Evolutionary conservation across 108 stramenopile species (phyloP).

Genomic region (Fragilaria radians): DNA sequence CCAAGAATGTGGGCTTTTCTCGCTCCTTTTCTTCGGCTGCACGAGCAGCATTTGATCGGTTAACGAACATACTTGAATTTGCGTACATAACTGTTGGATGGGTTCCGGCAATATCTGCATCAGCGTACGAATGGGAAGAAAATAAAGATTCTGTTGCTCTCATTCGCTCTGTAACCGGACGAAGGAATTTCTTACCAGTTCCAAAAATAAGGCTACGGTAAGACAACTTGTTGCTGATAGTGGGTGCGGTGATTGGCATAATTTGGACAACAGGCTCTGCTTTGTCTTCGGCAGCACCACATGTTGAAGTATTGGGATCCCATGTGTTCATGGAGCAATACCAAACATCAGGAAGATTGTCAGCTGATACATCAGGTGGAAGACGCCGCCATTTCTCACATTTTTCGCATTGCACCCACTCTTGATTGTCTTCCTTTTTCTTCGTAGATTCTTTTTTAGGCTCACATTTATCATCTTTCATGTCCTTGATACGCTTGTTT

Average conservation of each 20-base stretch:
- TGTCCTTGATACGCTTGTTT: too few species aligned
- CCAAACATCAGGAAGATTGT: slow-evolving; percentile 74
- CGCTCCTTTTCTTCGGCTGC: slow-evolving; percentile 44
- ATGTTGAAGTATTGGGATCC: slow-evolving; percentile 63
- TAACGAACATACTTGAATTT: slow-evolving; percentile 62
- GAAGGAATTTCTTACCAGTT: slow-evolving; percentile 48
- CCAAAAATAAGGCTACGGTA: slow-evolving; percentile 82
- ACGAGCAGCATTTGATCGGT: slow-evolving; percentile 27
- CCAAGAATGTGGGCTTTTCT: slow-evolving; percentile 45
- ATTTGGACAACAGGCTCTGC: slow-evolving; percentile 42
- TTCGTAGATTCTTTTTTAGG: too few species aligned
- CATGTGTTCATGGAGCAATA: slow-evolving; percentile 82
- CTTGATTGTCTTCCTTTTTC: slow-evolving; percentile 54
- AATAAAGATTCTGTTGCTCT: slow-evolving; percentile 80
- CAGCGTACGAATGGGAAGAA: slow-evolving; percentile 31
- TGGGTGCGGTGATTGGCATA: slow-evolving; percentile 31
- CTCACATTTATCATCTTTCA: slow-evolving; percentile 18
- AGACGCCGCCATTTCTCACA: slow-evolving; percentile 80
- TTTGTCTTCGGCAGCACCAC: slow-evolving; percentile 75
- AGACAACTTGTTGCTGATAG: slow-evolving; percentile 47
- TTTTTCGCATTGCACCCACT: slow-evolving; percentile 87
- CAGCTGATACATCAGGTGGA: slow-evolving; percentile 62
- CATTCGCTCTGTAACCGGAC: slow-evolving; percentile 66
- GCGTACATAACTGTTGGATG: slow-evolving; percentile 68
- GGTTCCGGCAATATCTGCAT: slow-evolving; percentile 37